Evolutionary conservation across 495 filamentous ascomycete genomes (phyloP), one percentile per base, ranked within the genome.

Genomic region (Articulospora tetracladia): DNA sequence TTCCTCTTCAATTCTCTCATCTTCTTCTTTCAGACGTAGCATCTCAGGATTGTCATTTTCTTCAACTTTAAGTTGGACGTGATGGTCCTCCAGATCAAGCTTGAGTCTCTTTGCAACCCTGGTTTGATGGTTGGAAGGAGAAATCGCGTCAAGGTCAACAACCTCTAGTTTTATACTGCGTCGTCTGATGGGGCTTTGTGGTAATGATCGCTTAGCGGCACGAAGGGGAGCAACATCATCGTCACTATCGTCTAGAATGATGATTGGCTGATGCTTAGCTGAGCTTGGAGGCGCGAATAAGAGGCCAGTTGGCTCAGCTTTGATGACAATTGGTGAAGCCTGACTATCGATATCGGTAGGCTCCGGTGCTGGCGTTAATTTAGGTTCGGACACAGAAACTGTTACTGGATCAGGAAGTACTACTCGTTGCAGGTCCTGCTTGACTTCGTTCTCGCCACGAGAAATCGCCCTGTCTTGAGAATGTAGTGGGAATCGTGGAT

Each of bases 41-140:
- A 61, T 34, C 41, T 58, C 56, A 22, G 23, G 3, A 23, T 58
- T 13, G 8, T 23, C 56, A 23, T 58, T 13, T 6, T 23, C 56
- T 10, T 24, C 15, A 10, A 10, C 11, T 26, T 48, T 55, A 24
- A 3, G 8, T n/a, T n/a, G n/a, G n/a, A n/a, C n/a, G n/a, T n/a
- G 15, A 44, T 12, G 19, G 28, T 17, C 17, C 1, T 8, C 36
- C 12, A 4, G 15, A 12, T 25, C 41, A 49, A 34, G 52, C 12
- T 61, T 55, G 1, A 26, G 15, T 22, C 19, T 58, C 27, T 58
- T 58, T 0, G 26, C 1, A 22, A 17, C 19, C 41, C 46, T 10
- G 10, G 20, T 19, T 26, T 24, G n/a, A 26, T 39, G 56, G n/a
- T 15, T 52, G 19, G 10, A 12, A 3, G 39, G 15, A 4, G 4